phyloP scores from a whole-genome alignment of 2,329 filamentous ascomycete species.

The Graphilbum sp. region DNA sequence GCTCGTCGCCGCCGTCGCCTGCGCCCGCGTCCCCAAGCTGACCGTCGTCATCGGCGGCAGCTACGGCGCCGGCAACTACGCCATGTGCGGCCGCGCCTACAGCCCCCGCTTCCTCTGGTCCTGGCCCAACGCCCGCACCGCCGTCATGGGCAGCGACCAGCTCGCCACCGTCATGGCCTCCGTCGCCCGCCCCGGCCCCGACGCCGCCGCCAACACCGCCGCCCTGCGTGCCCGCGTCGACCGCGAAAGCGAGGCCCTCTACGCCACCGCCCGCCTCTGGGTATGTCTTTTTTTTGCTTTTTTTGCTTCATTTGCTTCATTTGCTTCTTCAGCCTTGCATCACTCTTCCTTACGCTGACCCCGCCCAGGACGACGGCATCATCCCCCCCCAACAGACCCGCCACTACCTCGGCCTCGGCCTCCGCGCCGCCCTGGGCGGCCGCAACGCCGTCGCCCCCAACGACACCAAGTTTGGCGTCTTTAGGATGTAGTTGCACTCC shows the following conservation, averaged over 20 bases:
- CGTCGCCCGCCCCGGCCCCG: conserved; percentile 53
- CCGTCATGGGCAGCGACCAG: conserved; percentile 93
- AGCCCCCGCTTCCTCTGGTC: conserved; percentile 84
- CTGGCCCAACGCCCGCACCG: conserved; percentile 94
- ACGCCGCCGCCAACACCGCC: conserved; percentile 66
- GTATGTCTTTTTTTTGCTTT: conserved; percentile 26
- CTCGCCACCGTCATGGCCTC: conserved; percentile 86
- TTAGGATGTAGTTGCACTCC: conserved; percentile 59
- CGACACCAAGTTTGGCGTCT: conserved; percentile 61
- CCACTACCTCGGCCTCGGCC: conserved; percentile 53
- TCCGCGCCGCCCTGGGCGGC: conserved; percentile 55
- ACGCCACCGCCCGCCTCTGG: conserved; percentile 81
- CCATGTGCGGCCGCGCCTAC: conserved; percentile 94
- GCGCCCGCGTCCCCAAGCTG: conserved; percentile 88
- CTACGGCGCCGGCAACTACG: conserved; percentile 92
- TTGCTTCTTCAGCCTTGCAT: not conserved
- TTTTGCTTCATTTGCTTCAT: conserved; percentile 4
- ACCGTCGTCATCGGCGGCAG: conserved; percentile 90
- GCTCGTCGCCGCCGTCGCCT: conserved; percentile 86
- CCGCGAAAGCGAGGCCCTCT: conserved; percentile 73
- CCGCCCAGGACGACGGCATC: conserved; percentile 51
- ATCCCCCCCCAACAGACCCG: conserved; percentile 65
- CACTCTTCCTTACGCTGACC: not conserved
- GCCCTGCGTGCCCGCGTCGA: conserved; percentile 75
- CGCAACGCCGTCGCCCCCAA: conserved; percentile 43